Percentiles rank a stretch among this genome's conserved stretches.
Conservation (phyloP, 2,329 filamentous ascomycete species). For the Cordyceps tenuipes region DNA sequence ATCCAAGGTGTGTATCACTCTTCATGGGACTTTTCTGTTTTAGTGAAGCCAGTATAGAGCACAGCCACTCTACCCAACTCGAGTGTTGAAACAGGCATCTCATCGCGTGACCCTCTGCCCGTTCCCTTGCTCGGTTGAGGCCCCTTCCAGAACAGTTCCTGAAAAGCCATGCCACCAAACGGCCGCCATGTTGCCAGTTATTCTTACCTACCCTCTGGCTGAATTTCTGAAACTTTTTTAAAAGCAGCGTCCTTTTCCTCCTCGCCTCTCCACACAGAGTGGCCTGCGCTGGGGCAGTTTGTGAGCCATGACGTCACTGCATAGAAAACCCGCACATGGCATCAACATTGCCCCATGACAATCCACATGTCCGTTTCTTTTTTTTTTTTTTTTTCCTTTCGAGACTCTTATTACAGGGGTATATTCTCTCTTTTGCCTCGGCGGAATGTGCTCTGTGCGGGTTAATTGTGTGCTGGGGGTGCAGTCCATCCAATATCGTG, state of each 20-base stretch:
- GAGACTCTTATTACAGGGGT: no score
- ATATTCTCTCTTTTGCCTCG: neutral
- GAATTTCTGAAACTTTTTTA: neutral
- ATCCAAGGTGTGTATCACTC: neutral
- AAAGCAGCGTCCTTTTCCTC: neutral
- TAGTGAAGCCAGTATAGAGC: no score
- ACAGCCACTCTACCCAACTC: no score
- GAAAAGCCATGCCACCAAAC: neutral
- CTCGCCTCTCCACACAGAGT: neutral
- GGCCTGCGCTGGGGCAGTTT: neutral
- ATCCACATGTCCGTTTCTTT: neutral
- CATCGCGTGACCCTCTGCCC: no score
- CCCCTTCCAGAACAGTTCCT: neutral
- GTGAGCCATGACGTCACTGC: neutral
- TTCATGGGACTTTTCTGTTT: neutral
- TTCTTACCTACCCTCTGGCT: neutral
- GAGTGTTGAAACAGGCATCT: no score
- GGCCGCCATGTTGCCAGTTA: no score
- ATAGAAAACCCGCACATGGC: neutral
- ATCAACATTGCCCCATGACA: neutral
- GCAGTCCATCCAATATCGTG: no score
- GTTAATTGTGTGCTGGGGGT: no score
- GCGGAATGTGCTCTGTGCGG: no score
- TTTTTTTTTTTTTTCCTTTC: no score
- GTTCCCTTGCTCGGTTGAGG: no score